A percentile compares a stretch with the other conserved stretches of the same genome.
Evolutionary conservation across 2,329 filamentous ascomycete species (phyloP).

Genomic region (Xenosphaeropsis pyriputrescens): DNA sequence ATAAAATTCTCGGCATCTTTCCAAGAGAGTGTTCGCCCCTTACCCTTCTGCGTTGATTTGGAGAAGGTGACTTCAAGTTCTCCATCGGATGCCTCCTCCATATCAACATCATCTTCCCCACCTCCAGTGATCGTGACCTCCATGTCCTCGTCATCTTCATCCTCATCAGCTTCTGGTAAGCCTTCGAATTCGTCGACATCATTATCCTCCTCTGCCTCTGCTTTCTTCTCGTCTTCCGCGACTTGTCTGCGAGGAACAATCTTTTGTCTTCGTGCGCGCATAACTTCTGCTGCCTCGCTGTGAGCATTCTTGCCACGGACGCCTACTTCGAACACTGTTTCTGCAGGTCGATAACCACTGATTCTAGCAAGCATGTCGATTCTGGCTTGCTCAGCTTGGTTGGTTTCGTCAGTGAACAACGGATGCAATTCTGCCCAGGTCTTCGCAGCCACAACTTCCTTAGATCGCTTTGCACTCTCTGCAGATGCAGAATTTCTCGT

Average conservation of each 20-base stretch:
- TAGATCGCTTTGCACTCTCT: conserved; percentile 79
- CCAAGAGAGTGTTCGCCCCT: conserved; percentile 47
- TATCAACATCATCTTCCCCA: conserved; percentile 26
- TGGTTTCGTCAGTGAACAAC: conserved; percentile 60
- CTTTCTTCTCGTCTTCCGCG: conserved; percentile 24
- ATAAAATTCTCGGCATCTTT: conserved; percentile 89
- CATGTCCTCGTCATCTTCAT: conserved; percentile 23
- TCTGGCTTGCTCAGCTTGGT: conserved; percentile 53
- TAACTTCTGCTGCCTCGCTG: conserved; percentile 57
- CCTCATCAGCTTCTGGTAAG: conserved; percentile 5
- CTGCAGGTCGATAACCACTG: conserved; percentile 73
- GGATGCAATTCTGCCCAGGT: conserved; percentile 64
- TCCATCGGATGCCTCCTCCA: conserved; percentile 42
- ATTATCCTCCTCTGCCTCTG: conserved; percentile 19
- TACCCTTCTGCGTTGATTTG: conserved; percentile 35
- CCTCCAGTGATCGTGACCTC: conserved; percentile 18
- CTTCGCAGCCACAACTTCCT: conserved; percentile 56
- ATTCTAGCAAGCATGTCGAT: conserved; percentile 81
- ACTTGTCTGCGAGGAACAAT: conserved; percentile 40
- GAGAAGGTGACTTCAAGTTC: conserved; percentile 60
- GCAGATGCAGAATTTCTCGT: conserved; percentile 81
- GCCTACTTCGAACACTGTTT: conserved; percentile 94
- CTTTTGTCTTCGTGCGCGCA: conserved; percentile 56
- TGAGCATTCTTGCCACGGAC: conserved; percentile 49
- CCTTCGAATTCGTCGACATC: conserved; percentile 11